Base-by-base conservation (phyloP, 139 green algal species). In the Picochlorum sp. region DNA sequence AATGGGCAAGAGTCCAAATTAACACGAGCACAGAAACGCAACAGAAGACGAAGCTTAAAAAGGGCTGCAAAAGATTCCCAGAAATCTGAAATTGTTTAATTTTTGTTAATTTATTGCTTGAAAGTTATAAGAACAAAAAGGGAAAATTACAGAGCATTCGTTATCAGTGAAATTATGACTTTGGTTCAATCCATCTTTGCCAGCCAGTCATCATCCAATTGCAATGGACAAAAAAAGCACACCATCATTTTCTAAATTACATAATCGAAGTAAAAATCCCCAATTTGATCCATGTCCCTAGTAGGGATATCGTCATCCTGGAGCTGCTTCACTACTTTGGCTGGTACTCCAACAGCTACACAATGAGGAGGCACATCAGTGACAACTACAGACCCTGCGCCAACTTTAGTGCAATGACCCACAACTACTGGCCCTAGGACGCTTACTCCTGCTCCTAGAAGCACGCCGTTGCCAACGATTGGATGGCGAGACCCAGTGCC, bases 321-420 rank as follows among this genome's bases (percentile, higher is more conserved):
- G 33, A 69, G 53, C 29, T 68, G 57, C 50, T 85, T 85, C 52
- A 96, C 78, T 32, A 94, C 78, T 4, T 56, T 55, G 1, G 88
- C 86, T 20, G 88, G 88, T 60, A 96, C 81, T 1, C 88, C 88
- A 33, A 96, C 88, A 29, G 88, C 85, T 40, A 96, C 86, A n/a
- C 74, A 80, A 53, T 93, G 76, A 31, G 63, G 57, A 1, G 85
- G 85, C 33, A 96, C 63, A 65, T 89, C 73, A 8, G 67, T 77
- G 5, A 91, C 82, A 30, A 96, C 88, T 24, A 96, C 85, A 12
- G 59, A 80, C 22, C 88, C 88, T 5, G 87, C 88, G 7, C 88
- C 87, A 16, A 96, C 75, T 67, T 94, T 94, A 61, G 61, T 76
- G 44, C 84, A 85, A 22, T 79, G 65, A 1, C 88, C 88, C 0